Conservation (phyloP, 2,329 filamentous ascomycete genomes). For the Colletotrichum costaricense region DNA sequence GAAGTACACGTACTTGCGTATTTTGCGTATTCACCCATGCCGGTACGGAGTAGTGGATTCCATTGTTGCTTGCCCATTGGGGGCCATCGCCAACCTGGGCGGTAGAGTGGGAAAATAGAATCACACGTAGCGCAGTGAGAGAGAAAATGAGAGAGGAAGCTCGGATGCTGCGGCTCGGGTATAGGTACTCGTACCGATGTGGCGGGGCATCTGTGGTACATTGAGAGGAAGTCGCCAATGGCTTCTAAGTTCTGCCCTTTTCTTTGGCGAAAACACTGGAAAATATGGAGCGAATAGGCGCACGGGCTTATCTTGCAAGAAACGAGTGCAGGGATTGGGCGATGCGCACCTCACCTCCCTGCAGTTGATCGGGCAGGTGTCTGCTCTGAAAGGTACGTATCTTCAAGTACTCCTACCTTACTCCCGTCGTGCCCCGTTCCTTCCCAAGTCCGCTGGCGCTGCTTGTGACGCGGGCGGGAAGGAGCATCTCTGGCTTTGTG, state of each 20-base stretch:
- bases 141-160: neutral
- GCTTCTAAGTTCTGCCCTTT: neutral
- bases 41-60: neutral
- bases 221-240: neutral
- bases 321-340: neutral
- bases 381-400: neutral
- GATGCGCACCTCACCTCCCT: neutral
- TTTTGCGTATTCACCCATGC: neutral
- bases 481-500: neutral
- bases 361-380: constrained; percentile 5
- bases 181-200: constrained; percentile 17
- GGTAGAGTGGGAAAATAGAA: neutral
- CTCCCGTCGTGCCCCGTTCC: neutral
- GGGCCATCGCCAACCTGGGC: neutral
- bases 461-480: neutral
- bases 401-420: neutral
- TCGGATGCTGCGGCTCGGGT: constrained; percentile 33
- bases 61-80: neutral
- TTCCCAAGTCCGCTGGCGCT: neutral
- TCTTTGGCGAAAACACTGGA: neutral
- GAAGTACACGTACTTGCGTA: neutral
- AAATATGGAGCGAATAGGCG: neutral
- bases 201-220: neutral
- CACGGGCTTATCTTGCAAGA: constrained; percentile 2
- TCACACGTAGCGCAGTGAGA: neutral